These are phyloP conservation scores for Aspergillus bertholletiae DNA, from an alignment of 495 filamentous ascomycete species.

Conservation along the genomic window DNA sequence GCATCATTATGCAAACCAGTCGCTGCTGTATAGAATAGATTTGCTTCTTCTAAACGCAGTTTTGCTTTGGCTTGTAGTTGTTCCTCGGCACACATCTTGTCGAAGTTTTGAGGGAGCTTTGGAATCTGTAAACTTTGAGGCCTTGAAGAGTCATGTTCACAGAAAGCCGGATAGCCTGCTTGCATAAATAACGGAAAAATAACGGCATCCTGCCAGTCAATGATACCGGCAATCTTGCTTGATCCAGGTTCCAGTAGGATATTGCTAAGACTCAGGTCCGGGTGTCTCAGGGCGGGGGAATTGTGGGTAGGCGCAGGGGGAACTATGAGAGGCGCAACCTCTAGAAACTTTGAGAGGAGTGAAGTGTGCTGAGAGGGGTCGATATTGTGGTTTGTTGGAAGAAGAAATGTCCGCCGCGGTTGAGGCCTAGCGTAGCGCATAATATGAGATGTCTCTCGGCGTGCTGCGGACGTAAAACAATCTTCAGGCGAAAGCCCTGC, in stretches of 20 bases:
- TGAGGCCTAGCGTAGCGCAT: constrained; percentile 27
- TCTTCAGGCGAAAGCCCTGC: constrained; percentile 29
- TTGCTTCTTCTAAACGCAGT: constrained; percentile 32
- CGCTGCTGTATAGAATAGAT: constrained; percentile 36
- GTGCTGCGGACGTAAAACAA: constrained; percentile 31
- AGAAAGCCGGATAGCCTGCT: constrained; percentile 37
- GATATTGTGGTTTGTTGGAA: constrained; percentile 29
- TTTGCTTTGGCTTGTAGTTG: constrained; percentile 21
- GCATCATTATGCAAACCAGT: constrained; percentile 28
- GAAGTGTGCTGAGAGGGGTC: constrained; percentile 24
- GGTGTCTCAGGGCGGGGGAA: constrained; percentile 28
- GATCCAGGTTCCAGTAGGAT: constrained; percentile 30
- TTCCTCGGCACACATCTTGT: constrained; percentile 23
- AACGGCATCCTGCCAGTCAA: constrained; percentile 33
- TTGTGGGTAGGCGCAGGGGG: constrained; percentile 15
- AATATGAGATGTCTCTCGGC: constrained; percentile 27
- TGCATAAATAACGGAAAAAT: constrained; percentile 32
- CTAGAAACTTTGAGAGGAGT: constrained; percentile 28
- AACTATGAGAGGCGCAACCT: constrained; percentile 25
- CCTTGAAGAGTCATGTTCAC: constrained; percentile 29
- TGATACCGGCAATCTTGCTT: constrained; percentile 30
- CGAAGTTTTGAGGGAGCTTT: constrained; percentile 28
- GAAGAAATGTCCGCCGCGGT: constrained; percentile 31
- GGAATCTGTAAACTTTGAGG: constrained; percentile 30
- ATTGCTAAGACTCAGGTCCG: constrained; percentile 31